A percentile compares a stretch with the other conserved stretches of the same genome.
phyloP scores from a whole-genome alignment of 139 green algal genomes.

The Chlorella sp. region DNA sequence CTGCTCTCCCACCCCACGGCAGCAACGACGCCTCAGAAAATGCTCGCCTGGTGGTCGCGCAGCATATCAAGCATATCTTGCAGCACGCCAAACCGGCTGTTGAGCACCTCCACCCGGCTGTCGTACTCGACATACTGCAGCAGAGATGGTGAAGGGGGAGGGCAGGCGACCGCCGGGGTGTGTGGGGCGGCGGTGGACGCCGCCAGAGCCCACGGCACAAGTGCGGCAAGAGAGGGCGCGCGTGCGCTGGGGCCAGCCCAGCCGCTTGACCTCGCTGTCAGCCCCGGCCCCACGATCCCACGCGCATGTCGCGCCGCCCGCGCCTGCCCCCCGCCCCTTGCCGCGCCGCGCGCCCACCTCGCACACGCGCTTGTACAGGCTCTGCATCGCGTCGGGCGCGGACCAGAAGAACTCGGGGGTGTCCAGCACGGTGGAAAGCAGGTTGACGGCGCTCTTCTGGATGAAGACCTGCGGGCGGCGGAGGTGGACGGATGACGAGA shows the following conservation, averaged over 20 bases:
- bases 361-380: conserved; percentile 35
- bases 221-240: too few species aligned
- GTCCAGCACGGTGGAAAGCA: conserved; percentile 69
- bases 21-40: too few species aligned
- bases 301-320: too few species aligned
- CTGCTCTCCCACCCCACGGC: too few species aligned
- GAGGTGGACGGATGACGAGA: too few species aligned
- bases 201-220: too few species aligned
- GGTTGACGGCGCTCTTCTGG: conserved; percentile 67
- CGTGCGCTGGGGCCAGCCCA: too few species aligned
- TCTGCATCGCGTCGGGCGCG: conserved; percentile 70
- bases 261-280: too few species aligned
- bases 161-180: background rate
- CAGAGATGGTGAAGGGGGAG: background rate
- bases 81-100: conserved; percentile 66
- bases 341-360: conserved; percentile 13
- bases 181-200: background rate
- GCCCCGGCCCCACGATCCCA: too few species aligned
- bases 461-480: too few species aligned
- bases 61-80: conserved; percentile 84
- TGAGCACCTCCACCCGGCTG: conserved; percentile 60
- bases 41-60: conserved; percentile 26
- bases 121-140: conserved; percentile 73
- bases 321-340: too few species aligned
- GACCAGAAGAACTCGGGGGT: conserved; percentile 78